A percentile compares a stretch with the other conserved stretches of the same genome.
phyloP scores from a whole-genome alignment of 2,329 filamentous ascomycete genomes.

The Alternaria ventricosa region DNA sequence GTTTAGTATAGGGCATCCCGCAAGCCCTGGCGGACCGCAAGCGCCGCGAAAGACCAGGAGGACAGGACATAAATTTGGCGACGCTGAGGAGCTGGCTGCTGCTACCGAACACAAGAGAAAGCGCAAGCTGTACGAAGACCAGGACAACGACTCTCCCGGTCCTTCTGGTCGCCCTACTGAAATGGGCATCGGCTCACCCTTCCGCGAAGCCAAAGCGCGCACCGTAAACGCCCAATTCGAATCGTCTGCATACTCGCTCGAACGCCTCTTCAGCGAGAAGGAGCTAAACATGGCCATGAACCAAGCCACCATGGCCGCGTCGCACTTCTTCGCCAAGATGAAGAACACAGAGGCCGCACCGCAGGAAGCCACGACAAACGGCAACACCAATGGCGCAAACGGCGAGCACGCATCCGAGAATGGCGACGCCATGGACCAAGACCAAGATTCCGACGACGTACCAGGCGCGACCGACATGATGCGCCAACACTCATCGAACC shows the following conservation, averaged over 20 bases:
- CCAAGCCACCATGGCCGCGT: slow-evolving; percentile 65
- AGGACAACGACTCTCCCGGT: slow-evolving; percentile 65
- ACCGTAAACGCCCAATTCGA: slow-evolving; percentile 63
- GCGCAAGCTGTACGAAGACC: slow-evolving; percentile 63
- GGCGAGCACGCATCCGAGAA: slow-evolving; percentile 46
- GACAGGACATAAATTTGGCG: slow-evolving; percentile 63
- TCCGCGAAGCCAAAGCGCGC: slow-evolving; percentile 61
- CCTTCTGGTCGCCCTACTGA: slow-evolving; percentile 56
- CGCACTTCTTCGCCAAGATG: slow-evolving; percentile 64
- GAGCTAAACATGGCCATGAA: slow-evolving; percentile 68
- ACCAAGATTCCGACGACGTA: slow-evolving; percentile 48
- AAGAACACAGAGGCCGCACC: slow-evolving; percentile 41
- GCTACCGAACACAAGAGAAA: slow-evolving; percentile 62
- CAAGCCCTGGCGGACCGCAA: slow-evolving; percentile 66
- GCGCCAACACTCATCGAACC: slow-evolving; percentile 64
- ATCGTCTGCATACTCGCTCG: slow-evolving; percentile 65
- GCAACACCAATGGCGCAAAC: slow-evolving; percentile 41
- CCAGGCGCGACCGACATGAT: slow-evolving; percentile 64
- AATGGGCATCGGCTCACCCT: slow-evolving; percentile 57
- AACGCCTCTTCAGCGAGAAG: slow-evolving; percentile 71
- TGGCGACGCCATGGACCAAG: slow-evolving; percentile 47
- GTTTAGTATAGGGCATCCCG: slow-evolving; percentile 70
- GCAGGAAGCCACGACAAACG: slow-evolving; percentile 40
- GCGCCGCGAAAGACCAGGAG: slow-evolving; percentile 69
- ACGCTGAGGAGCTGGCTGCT: slow-evolving; percentile 55